Evolutionary conservation across 2,329 filamentous ascomycete species (phyloP), one percentile per base, ranked within the genome.

Genomic region (Aspergillus carbonarius): DNA sequence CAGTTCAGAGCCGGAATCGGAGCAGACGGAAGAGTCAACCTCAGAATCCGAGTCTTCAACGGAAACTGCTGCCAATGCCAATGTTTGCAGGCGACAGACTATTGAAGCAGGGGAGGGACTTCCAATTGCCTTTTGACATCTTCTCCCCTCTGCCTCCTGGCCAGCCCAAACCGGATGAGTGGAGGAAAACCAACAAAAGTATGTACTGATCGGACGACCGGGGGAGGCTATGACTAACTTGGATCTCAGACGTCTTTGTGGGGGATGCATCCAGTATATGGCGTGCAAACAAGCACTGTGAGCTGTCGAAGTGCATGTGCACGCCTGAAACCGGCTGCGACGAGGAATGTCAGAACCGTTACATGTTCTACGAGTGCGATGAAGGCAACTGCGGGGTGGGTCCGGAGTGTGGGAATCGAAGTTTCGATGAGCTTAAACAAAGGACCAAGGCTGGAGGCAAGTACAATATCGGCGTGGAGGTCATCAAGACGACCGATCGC

Each of bases 311-410:
- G 71, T 96, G 92, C 71, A 87, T 92, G 58, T 96, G 92, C 77
- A 86, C 80, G 42, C 81, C 84, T 6, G 90, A 93, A 54, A 86
- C 88, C 55, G 92, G 92, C 35, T 98, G 95, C 69, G 90, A 87
- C 63, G 92, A 97, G 63, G 84, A 90, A 68, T 99, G 95, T 76
- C 90, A 96, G 71, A 99, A 99, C 74, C 84, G 92, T 62, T 92
- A 92, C 74, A 98, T 98, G 92, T 87, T 96, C 57, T 98, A 97
- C 74, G 95, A 99, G 78, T 99, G 95, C 73, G 92, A 98, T 73
- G 85, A 89, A 48, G 88, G 84, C 58, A 99, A 97, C 73, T 99
- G 95, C 79, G 90, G 88, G 59, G 80, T 93, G 15, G 89, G 89
- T 40, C 81, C 85, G n/a, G 83, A 86, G 18, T 99, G 95, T 75